phyloP scores from a whole-genome alignment of 176 grass and related monocot genomes.

The Guadua angustifolia region DNA sequence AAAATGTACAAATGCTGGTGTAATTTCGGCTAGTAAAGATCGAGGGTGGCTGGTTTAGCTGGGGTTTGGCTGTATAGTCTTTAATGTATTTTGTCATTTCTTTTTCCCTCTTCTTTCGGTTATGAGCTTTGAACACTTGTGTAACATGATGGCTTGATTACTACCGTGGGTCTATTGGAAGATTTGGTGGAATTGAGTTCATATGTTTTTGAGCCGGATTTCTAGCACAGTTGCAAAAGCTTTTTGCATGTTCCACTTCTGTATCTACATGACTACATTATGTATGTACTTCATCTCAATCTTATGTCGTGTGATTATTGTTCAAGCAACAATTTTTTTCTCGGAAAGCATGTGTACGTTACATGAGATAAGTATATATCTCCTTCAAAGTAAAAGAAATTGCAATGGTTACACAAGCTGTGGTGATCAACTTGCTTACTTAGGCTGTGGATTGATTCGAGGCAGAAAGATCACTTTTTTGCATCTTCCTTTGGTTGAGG shows the following conservation, averaged over 20 bases:
- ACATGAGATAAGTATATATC: too few relatives aligned
- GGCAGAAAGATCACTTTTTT: neutral
- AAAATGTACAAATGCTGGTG: conserved; percentile 71
- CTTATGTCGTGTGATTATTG: neutral
- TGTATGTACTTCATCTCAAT: conserved; percentile 1
- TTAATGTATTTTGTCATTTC: conserved; percentile 41
- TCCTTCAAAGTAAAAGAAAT: neutral
- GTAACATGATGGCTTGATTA: conserved; percentile 57
- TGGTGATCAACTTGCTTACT: neutral
- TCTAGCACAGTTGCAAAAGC: neutral
- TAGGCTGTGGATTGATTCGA: neutral
- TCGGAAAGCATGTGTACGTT: neutral
- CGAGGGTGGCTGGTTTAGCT: conserved; percentile 49
- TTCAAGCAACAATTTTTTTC: neutral
- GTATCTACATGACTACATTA: neutral
- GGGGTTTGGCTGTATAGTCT: conserved; percentile 72
- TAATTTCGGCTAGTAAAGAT: conserved; percentile 70
- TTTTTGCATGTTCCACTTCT: neutral
- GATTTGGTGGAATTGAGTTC: conserved; percentile 20
- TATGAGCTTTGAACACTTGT: conserved; percentile 57
- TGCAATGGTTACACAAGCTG: neutral
- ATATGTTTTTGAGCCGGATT: neutral
- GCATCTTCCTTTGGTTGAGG: neutral
- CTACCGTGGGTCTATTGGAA: conserved; percentile 44
- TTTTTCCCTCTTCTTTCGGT: conserved; percentile 20